Evolutionary conservation across 2,329 filamentous ascomycete genomes (phyloP).

Genomic region (Xylariales sp.): DNA sequence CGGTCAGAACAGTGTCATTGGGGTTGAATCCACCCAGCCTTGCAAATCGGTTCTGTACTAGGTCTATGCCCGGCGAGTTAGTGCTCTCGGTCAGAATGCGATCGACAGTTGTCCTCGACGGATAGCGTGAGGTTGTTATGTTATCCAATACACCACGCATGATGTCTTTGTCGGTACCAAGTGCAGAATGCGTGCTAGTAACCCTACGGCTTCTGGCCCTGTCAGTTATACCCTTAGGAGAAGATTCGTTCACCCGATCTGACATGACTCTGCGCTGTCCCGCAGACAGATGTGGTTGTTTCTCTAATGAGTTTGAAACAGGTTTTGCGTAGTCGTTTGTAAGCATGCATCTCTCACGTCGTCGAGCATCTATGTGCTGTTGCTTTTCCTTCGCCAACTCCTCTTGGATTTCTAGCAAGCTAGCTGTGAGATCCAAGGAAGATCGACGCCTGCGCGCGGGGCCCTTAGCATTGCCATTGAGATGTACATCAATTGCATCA

Average conservation of each 20-base stretch:
- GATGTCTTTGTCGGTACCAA: constrained; percentile 8
- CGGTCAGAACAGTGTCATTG: constrained; percentile 25
- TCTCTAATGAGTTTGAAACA: not conserved
- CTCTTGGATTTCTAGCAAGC: constrained; percentile 22
- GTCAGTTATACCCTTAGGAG: constrained; percentile 6
- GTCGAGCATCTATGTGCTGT: constrained; percentile 11
- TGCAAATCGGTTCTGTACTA: constrained; percentile 40
- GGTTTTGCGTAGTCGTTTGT: constrained; percentile 10
- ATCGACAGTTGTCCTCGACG: constrained; percentile 11
- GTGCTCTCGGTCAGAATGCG: constrained; percentile 20
- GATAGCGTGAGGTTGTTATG: constrained; percentile 15
- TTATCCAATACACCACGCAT: constrained; percentile 14
- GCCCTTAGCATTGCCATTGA: constrained; percentile 2
- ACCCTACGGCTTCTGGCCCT: not conserved
- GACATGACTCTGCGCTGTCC: constrained; percentile 14
- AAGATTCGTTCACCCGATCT: constrained; percentile 18
- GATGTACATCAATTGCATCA: constrained; percentile 9
- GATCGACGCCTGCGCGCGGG: constrained; percentile 5
- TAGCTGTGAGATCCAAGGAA: constrained; percentile 20
- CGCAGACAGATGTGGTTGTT: constrained; percentile 7
- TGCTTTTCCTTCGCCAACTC: constrained; percentile 19
- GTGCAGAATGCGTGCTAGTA: constrained; percentile 3
- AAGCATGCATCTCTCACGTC: constrained; percentile 12
- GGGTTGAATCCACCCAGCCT: constrained; percentile 36
- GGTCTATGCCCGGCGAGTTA: constrained; percentile 35